A percentile compares a stretch with the other conserved stretches of the same genome.
Conservation (phyloP, 169 alveolate species). For the Miamiensis avidus region DNA sequence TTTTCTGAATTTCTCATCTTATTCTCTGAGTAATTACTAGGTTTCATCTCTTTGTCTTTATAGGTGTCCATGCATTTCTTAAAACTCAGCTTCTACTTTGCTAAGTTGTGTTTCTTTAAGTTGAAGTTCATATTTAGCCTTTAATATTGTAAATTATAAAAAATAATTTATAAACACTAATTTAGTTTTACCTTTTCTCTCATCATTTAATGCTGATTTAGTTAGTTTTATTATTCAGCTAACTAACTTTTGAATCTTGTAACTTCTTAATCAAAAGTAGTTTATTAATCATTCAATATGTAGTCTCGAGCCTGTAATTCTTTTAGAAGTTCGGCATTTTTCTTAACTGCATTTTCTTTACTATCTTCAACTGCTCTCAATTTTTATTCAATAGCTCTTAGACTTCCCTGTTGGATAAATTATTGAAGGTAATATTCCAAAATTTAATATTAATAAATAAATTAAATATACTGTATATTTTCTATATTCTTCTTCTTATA, state of each 20-base stretch:
- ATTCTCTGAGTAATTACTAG: not conserved
- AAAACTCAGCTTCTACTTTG: conserved; percentile 11
- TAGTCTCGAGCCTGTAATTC: conserved; percentile 13
- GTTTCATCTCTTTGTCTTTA: conserved; percentile 9
- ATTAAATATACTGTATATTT: conserved; percentile 13
- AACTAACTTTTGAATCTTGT: not conserved
- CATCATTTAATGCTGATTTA: not conserved
- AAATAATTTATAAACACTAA: too few species aligned
- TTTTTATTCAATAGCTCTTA: conserved; percentile 25
- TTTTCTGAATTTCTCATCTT: conserved; percentile 1
- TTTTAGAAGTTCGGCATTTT: not conserved
- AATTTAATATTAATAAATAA: not conserved
- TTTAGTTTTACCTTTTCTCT: not conserved
- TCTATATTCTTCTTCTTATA: conserved; percentile 27
- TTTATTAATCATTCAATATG: conserved; percentile 16
- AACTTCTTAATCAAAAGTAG: not conserved
- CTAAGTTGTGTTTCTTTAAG: conserved; percentile 12
- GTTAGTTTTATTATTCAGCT: not conserved
- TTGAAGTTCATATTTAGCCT: conserved; percentile 4
- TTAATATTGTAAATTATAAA: too few species aligned
- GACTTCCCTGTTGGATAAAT: not conserved
- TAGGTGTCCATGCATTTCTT: conserved; percentile 14
- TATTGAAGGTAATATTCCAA: not conserved
- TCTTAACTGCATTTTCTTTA: conserved; percentile 3
- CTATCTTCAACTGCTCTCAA: conserved; percentile 16